Base-by-base conservation (phyloP, 208 protist genomes). In the Acanthamoeba comandoni region DNA sequence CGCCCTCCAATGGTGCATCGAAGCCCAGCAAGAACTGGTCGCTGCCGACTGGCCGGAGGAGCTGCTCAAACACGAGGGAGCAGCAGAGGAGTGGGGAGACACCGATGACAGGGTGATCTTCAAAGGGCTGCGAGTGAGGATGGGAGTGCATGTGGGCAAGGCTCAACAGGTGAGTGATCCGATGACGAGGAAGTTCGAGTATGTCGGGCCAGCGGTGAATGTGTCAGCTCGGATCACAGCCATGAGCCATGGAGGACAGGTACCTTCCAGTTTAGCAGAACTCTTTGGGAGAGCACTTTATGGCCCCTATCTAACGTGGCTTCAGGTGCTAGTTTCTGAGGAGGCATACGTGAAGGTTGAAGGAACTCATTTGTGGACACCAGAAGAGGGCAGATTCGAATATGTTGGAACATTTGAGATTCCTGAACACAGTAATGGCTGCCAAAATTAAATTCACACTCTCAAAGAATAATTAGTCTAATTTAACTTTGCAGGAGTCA, bases 131-230 rank as follows among this genome's bases (percentile, higher is more conserved):
- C 52, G 80, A 3, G 58, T 88, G 52, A 12, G 80, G 9, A 88
- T 88, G 80, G 80, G 80, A 35, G 35, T 88, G 17, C 80, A 88
- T 15, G 9, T 49, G 19, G 80, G 80, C n/a, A 24, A 86, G 1
- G 48, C 80, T n/a, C 57, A 13, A 5, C 19, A 31, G 9, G 9
- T 35, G 17, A 17, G 60, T 0, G 80, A 88, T 88, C 57, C 80
- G 13, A 29, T 88, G 57, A 70, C 80, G 13, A 26, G 58, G 2
- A 55, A 62, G 26, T 12, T 88, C 22, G 80, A 88, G 57, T 88
- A 88, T 49, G 43, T 88, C 24, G 80, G 80, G 1, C 52, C 52
- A 0, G 24, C 53, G 9, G 80, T 88, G 1, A 88, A 88, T 13
- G n/a, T n/a, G 1, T 19, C 57, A 9, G 80, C 80, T 55, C 80